Evolutionary conservation across 768 basidiomycete genomes (phyloP), one percentile per base, ranked within the genome.

Genomic region (Leucocoprinus birnbaumii): DNA sequence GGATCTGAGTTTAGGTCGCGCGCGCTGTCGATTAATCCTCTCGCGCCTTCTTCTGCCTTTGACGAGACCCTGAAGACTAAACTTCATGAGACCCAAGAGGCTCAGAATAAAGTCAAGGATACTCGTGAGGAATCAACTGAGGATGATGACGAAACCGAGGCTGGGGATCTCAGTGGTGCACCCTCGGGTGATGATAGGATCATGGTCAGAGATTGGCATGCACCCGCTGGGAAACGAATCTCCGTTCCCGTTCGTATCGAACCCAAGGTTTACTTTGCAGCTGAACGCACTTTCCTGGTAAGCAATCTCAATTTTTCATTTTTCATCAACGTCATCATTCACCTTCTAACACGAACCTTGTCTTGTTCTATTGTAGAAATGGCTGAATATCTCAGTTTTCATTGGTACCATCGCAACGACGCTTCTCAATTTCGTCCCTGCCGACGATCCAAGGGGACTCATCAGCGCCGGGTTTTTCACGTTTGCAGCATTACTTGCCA

Each of bases 221-320:
- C 95, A 1, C 89, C 91, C 0, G 71, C 78, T 40, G 95, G 95
- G 10, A 98, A 98, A 76, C 79, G 81, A 60, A 95, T 99, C 55
- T 84, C 94, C 0, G 84, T 98, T 2, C 94, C 96, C 22, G 89
- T 99, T n/a, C 83, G 97, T 51, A 83, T 99, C 45, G 97, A 99
- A 69, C 97, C 97, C 25, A 99, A 99, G 73, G 94, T 97, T 3
- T 96, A 95, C 66, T 99, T 98, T 67, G 97, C 97, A 5, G 86
- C 88, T 35, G 95, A 98, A 70, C 80, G 96, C 58, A 98, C 95
- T 13, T 96, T 94, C 79, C 68, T 95, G 71, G 94, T 91, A 68
- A 71, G 92, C 35, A 3, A 31, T 77, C 22, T 55, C 53, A 13
- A 38, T 35, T 24, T 27, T n/a, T n/a, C n/a, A n/a, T n/a, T n/a